A percentile compares a stretch with the other conserved stretches of the same genome.
Conservation (phyloP, 1,284 basidiomycete genomes). For the Leccinum subrobustum region DNA sequence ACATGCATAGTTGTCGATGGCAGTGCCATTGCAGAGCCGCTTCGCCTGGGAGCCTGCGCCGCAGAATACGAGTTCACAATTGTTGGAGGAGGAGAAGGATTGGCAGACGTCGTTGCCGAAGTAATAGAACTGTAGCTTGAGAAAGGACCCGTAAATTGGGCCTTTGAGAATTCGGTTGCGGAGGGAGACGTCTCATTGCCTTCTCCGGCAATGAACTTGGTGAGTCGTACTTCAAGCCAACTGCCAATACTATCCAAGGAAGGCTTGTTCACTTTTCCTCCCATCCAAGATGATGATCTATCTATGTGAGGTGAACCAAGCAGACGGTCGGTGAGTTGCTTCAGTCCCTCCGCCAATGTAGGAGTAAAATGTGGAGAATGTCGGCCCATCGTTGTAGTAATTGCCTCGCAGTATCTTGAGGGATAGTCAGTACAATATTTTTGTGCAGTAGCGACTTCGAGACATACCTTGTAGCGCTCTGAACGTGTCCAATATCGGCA, state of each 20-base stretch:
- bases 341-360: conserved; percentile 74
- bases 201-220: conserved; percentile 95
- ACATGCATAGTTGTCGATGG: conserved; percentile 44
- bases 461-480: conserved; percentile 68
- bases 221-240: conserved; percentile 93
- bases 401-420: conserved; percentile 91
- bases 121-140: conserved; percentile 94
- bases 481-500: conserved; percentile 78
- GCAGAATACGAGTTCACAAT: conserved; percentile 45
- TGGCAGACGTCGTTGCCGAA: conserved; percentile 68
- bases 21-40: conserved; percentile 64
- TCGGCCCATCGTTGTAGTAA: conserved; percentile 67
- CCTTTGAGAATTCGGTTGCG: conserved; percentile 40
- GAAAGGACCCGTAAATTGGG: conserved; percentile 76
- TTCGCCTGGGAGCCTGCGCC: conserved; percentile 47
- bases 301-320: conserved; percentile 73
- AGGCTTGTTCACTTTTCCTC: conserved; percentile 79
- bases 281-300: conserved; percentile 79
- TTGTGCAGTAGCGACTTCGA: background rate
- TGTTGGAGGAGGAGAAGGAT: conserved; percentile 70
- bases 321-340: conserved; percentile 80
- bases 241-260: conserved; percentile 91
- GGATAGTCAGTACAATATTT: conserved; percentile 11
- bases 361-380: conserved; percentile 69
- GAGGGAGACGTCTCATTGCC: conserved; percentile 49